A percentile compares a stretch with the other conserved stretches of the same genome.
These are phyloP conservation scores for Lipomyces sp. DNA, from an alignment of 805 yeast species.

Conservation along the genomic window DNA sequence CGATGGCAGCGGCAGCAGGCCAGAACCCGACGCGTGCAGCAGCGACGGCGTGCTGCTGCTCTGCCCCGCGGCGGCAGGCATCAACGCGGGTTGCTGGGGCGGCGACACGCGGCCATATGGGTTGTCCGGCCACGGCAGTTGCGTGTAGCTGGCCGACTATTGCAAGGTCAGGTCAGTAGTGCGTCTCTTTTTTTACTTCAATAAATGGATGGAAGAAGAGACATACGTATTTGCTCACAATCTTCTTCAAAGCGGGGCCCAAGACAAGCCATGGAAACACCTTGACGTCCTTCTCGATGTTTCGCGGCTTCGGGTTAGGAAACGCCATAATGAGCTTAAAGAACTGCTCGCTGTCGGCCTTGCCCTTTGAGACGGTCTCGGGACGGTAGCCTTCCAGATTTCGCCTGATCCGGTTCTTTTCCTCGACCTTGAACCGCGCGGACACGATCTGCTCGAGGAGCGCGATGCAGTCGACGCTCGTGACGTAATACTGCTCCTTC, in stretches of 20 bases:
- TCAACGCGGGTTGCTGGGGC: too few species aligned
- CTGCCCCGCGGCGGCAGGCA: too few species aligned
- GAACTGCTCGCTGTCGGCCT: constrained; percentile 40
- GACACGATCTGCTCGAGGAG: constrained; percentile 55
- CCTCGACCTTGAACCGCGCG: constrained; percentile 59
- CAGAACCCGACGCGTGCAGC: too few species aligned
- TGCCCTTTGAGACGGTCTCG: constrained; percentile 52
- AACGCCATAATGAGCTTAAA: constrained; percentile 56
- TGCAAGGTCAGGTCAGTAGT: too few species aligned
- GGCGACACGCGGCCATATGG: too few species aligned
- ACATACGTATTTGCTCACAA: constrained; percentile 51
- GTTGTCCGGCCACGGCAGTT: too few species aligned
- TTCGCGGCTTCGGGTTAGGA: constrained; percentile 62
- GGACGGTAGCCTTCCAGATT: constrained; percentile 65
- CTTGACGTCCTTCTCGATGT: constrained; percentile 67
- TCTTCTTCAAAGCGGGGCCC: constrained; percentile 53
- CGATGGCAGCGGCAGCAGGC: too few species aligned
- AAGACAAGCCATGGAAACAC: constrained; percentile 59
- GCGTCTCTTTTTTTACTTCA: too few species aligned
- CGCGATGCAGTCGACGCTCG: constrained; percentile 61
- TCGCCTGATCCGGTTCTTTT: constrained; percentile 65
- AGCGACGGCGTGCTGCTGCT: too few species aligned
- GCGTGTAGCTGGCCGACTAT: too few species aligned
- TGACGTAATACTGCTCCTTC: constrained; percentile 49
- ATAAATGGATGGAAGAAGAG: too few species aligned